Evolutionary conservation across 1,284 basidiomycete species (phyloP), one percentile per base, ranked within the genome.

Genomic region (Austroboletus olivaceoglutinosus): DNA sequence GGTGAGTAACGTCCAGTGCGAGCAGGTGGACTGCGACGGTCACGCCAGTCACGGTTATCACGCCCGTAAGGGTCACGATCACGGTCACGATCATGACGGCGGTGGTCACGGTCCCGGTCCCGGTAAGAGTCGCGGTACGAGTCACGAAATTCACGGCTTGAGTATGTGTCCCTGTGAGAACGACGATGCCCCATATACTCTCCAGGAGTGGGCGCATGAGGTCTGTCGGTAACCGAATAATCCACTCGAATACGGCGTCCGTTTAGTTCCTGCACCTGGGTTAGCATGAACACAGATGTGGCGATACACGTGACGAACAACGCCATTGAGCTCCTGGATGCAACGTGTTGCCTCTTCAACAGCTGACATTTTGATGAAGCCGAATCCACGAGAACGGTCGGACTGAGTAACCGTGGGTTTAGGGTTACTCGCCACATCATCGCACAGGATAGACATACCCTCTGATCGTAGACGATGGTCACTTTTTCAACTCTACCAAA

Each of bases 391-490:
- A 48, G 95, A 98, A 52, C 97, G 88, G 66, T 94, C 93, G 43
- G 93, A 92, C 91, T 95, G 70, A 45, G 55, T 38, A 45, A 56
- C 34, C 27, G 25, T 50, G 61, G 57, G 56, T 58, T 44, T 31
- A 53, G 50, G 53, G 57, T 48, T 51, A 48, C 30, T 25, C 16
- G 22, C 34, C 49, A 36, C 43, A 42, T 34, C n/a, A n/a, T 43
- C 44, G 22, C 2, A 36, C 19, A 19, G 53, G 75, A 1, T 25
- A 25, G 8, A 62, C 92, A 66, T 66, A 97, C 94, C 65, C 95
- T 78, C 70, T 98, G 94, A 72, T 99, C 96, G 69, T 98, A 98
- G n/a, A 99, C 97, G 59, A 99, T 94, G 46, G 90, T 91, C 33
- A 95, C 93, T 72, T 98, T 98, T 64, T 96, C 92, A 46, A 98